Percentiles rank a stretch among this genome's conserved stretches.
These are phyloP conservation scores for Phytophthora citricola DNA, from an alignment of 352 stramenopile genomes.

Conservation along the genomic window DNA sequence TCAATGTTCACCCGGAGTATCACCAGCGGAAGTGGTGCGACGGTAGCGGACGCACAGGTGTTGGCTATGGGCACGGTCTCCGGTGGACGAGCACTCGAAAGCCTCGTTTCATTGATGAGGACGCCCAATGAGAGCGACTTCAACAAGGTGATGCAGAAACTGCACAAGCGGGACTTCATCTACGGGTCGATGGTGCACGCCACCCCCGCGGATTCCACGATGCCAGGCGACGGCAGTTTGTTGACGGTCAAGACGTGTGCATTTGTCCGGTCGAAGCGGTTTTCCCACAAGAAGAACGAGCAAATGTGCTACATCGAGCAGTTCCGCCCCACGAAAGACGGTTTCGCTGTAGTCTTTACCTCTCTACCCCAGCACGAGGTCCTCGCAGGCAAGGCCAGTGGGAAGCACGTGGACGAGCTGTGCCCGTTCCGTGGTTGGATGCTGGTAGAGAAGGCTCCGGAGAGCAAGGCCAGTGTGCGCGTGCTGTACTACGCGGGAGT, in stretches of 20 bases:
- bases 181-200: slow-evolving; percentile 53
- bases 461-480: slow-evolving; percentile 35
- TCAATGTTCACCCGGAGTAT: slow-evolving; percentile 38
- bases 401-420: slow-evolving; percentile 39
- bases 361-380: slow-evolving; percentile 38
- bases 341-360: slow-evolving; percentile 39
- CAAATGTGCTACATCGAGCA: slow-evolving; percentile 50
- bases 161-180: slow-evolving; percentile 57
- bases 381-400: slow-evolving; percentile 40
- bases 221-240: slow-evolving; percentile 12
- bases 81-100: slow-evolving; percentile 28
- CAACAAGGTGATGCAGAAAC: slow-evolving; percentile 45
- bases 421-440: slow-evolving; percentile 33
- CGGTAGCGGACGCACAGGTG: slow-evolving; percentile 25
- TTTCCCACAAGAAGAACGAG: slow-evolving; percentile 47
- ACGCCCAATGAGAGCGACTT: slow-evolving; percentile 41
- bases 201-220: slow-evolving; percentile 1
- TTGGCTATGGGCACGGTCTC: slow-evolving; percentile 43
- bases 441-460: slow-evolving; percentile 37
- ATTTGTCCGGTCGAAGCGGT: slow-evolving; percentile 37
- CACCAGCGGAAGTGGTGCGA: slow-evolving; percentile 14
- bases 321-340: slow-evolving; percentile 40
- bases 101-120: slow-evolving; percentile 28
- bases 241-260: slow-evolving; percentile 44
- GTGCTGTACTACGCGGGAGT: slow-evolving; percentile 37